Conservation (phyloP, 805 yeast species). For the Candida pseudoglaebosa region DNA sequence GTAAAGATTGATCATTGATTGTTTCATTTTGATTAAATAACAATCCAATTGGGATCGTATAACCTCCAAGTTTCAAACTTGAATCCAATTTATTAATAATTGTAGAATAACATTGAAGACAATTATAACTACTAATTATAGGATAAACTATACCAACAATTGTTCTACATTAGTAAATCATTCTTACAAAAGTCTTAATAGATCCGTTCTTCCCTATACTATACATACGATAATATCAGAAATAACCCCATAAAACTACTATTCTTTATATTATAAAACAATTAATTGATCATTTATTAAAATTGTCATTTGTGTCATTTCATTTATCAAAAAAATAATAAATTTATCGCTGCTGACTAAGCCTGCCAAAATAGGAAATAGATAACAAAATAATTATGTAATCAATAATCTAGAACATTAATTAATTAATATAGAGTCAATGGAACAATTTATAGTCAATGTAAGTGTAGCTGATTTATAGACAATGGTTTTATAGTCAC, state of each 20-base stretch:
- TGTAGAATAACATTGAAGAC: conserved; percentile 43
- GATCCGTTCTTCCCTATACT: neutral
- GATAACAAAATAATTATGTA: neutral
- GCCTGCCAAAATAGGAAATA: neutral
- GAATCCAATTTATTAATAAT: conserved; percentile 26
- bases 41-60: conserved; percentile 31
- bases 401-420: too few species aligned
- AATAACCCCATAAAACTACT: conserved; percentile 19
- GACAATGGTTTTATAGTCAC: too few species aligned
- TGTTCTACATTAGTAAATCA: conserved; percentile 16
- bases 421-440: too few species aligned
- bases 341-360: too few species aligned
- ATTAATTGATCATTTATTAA: neutral
- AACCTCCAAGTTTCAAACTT: conserved; percentile 32
- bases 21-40: conserved; percentile 10
- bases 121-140: conserved; percentile 54
- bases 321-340: too few species aligned
- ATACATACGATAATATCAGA: conserved; percentile 17
- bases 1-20: conserved; percentile 14
- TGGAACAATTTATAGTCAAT: too few species aligned
- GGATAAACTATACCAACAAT: conserved; percentile 52
- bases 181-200: neutral
- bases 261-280: too few species aligned
- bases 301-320: neutral
- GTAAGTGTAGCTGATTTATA: too few species aligned